Percentiles rank a stretch among this genome's conserved stretches.
phyloP scores from a whole-genome alignment of 352 stramenopile species.

The Pythium phragmitis region DNA sequence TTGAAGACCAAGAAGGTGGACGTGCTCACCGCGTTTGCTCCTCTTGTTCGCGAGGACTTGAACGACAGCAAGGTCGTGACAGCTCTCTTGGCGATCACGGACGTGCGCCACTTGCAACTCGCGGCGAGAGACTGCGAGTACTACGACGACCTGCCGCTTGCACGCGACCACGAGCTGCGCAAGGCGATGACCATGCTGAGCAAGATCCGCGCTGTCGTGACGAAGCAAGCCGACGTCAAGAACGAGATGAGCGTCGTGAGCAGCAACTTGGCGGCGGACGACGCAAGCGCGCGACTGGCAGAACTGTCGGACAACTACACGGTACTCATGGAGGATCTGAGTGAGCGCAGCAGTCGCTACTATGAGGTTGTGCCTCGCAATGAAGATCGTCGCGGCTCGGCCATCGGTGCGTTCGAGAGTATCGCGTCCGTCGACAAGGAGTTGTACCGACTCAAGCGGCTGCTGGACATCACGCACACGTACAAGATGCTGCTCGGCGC shows the following conservation, averaged over 20 bases:
- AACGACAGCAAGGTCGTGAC: conserved; percentile 27
- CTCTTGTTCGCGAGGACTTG: conserved; percentile 1
- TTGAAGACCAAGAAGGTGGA: conserved; percentile 9
- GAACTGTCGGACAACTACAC: conserved; percentile 48
- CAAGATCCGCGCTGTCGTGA: conserved; percentile 47
- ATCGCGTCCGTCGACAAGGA: conserved; percentile 60
- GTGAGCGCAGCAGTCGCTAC: conserved; percentile 70
- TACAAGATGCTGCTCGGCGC: conserved; percentile 77
- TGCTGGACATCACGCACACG: conserved; percentile 70
- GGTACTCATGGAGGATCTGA: conserved; percentile 58
- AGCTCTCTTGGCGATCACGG: conserved; percentile 62
- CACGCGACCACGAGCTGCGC: conserved; percentile 52
- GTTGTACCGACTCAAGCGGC: conserved; percentile 52
- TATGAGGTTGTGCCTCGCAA: conserved; percentile 78
- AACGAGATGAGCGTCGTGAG: conserved; percentile 47
- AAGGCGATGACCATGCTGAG: conserved; percentile 43
- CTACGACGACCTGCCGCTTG: conserved; percentile 52
- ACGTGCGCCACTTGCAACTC: conserved; percentile 65
- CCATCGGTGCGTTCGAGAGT: conserved; percentile 62
- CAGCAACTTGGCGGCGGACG: conserved; percentile 46
- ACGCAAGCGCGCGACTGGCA: conserved; percentile 31
- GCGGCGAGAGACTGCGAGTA: conserved; percentile 57
- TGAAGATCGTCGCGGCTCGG: conserved; percentile 51
- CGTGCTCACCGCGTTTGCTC: background rate
- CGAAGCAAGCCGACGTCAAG: conserved; percentile 46